phyloP scores from a whole-genome alignment of 1,284 basidiomycete genomes.

The Chalciporus sp. region DNA sequence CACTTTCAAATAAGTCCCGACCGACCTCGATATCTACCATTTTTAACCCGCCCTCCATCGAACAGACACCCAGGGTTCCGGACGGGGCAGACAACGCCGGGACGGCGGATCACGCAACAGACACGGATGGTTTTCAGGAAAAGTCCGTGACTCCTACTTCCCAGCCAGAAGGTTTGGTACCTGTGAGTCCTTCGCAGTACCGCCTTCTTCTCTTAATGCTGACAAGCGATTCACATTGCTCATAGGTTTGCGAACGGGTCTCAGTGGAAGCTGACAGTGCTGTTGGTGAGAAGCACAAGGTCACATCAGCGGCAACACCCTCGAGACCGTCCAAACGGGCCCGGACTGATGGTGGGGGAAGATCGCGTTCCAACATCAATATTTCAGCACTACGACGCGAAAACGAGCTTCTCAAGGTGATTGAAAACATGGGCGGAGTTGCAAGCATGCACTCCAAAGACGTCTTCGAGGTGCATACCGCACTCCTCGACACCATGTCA shows the following conservation, averaged over 20 bases:
- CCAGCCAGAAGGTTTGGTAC: conserved; percentile 1
- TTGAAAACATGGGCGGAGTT: conserved; percentile 66
- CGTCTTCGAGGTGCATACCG: conserved; percentile 63
- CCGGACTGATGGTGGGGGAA: conserved; percentile 15
- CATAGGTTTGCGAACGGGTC: neutral
- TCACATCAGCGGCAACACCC: conserved; percentile 1
- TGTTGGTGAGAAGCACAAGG: conserved; percentile 19
- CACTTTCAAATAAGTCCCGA: neutral
- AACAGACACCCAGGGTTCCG: neutral
- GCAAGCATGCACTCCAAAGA: conserved; percentile 66
- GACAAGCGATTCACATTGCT: neutral
- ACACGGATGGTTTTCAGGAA: neutral
- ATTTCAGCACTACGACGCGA: conserved; percentile 75
- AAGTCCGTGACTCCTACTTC: neutral
- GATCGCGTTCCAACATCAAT: conserved; percentile 52
- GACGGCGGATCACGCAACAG: neutral
- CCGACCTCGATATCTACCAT: neutral
- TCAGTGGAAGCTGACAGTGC: neutral
- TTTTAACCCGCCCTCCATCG: neutral
- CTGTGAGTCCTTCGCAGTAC: conserved; percentile 8
- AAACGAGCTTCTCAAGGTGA: conserved; percentile 69
- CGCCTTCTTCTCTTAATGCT: neutral
- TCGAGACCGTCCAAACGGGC: conserved; percentile 27
- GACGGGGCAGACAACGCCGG: neutral
- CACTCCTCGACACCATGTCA: conserved; percentile 55